phyloP scores from a whole-genome alignment of 495 filamentous ascomycete species.

The Chaetomium tenue region DNA sequence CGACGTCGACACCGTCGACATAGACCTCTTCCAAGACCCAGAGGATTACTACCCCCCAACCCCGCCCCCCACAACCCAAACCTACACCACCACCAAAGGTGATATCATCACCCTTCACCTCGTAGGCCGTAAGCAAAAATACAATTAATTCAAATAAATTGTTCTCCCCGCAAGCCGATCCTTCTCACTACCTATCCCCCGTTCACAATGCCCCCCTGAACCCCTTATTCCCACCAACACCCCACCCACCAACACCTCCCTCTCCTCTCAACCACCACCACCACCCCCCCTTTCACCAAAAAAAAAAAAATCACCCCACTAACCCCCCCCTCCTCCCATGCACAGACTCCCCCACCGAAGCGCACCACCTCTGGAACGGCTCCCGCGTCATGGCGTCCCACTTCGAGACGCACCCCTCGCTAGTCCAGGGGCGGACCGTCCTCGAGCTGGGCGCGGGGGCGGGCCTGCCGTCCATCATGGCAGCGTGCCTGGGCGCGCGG shows the following conservation, averaged over 20 bases:
- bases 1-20: not conserved
- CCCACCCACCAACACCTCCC: no score
- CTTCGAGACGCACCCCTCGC: slow-evolving; percentile 63
- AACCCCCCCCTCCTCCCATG: not conserved
- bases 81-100: slow-evolving; percentile 55
- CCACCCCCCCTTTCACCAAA: not conserved
- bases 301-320: not conserved
- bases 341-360: slow-evolving; percentile 76
- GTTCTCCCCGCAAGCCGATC: no score
- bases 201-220: not conserved
- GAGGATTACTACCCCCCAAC: slow-evolving; percentile 71
- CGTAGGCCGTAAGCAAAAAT: slow-evolving; percentile 53
- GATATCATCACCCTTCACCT: slow-evolving; percentile 69
- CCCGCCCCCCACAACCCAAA: slow-evolving; percentile 63
- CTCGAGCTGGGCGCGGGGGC: slow-evolving; percentile 90
- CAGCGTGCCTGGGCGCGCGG: slow-evolving; percentile 64
- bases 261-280: not conserved
- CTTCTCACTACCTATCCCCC: no score
- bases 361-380: slow-evolving; percentile 90
- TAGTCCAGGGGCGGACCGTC: slow-evolving; percentile 62
- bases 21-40: slow-evolving; percentile 73
- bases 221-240: not conserved
- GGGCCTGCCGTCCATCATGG: slow-evolving; percentile 78
- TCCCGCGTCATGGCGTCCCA: slow-evolving; percentile 70
- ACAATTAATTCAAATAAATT: no score